Base-by-base conservation (phyloP, 768 basidiomycete genomes). In the Russula compacta region DNA sequence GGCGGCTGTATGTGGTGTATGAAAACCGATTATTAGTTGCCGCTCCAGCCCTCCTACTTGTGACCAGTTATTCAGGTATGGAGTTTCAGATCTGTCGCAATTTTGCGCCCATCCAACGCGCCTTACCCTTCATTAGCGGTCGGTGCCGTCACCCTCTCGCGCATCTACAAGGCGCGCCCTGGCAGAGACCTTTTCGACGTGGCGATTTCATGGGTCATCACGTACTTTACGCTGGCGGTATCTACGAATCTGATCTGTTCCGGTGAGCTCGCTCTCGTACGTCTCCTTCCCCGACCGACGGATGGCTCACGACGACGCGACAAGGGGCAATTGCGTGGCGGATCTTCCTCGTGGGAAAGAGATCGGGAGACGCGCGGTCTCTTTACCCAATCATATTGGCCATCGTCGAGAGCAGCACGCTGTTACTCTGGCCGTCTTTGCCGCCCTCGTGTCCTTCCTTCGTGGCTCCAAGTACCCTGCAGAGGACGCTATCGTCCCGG, bases 1-100 rank as follows among this genome's bases (percentile, higher is more conserved):
- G 60, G 60, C 60, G 60, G 32, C 15, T 56, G 40, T 61, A 56
- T 47, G 32, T 61, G 15, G 49, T 56, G 42, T 61, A 44, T 17
- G 42, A 24, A 19, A 56, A 36, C 32, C 35, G 35, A 2, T 7
- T 46, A 6, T 14, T n/a, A 35, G 36, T 46, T 19, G n/a, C 44
- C 5, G 2, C 50, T 15, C 54, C 54, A 17, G 21, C 42, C 4
- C 24, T 61, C 43, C 12, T 61, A 9, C 54, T 61, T 11, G 54
- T 61, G 15, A 7, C n/a, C 8, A 6, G 38, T 15, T 61, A 61
- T 44, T 15, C 54, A 10, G 60, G 60, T 56, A 61, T 36, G 49
- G 14, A 29, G 24, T 29, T 29, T 29, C 24, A 29, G 24, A 29
- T 29, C 24, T 29, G 24, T 29, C 24, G 2, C 24, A 29, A 29